Conservation (phyloP, 2,329 filamentous ascomycete genomes). For the Fusarium drepaniforme region DNA sequence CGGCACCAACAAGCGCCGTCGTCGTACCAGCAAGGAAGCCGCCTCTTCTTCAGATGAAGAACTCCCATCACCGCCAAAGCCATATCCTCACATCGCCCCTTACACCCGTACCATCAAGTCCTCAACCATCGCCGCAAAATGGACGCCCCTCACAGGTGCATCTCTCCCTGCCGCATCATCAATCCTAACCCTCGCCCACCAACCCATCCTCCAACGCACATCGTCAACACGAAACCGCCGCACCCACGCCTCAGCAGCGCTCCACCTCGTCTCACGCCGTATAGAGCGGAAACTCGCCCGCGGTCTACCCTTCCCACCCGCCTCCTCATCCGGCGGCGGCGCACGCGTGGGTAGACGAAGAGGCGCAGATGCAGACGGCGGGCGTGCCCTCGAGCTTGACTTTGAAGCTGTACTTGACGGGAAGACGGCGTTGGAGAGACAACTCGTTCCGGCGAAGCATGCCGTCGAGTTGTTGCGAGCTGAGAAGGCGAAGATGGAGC, state of each 20-base stretch:
- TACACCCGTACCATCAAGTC: constrained; percentile 68
- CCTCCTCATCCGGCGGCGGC: constrained; percentile 45
- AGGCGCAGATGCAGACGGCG: constrained; percentile 49
- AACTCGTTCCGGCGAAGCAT: constrained; percentile 73
- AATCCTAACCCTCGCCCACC: constrained; percentile 70
- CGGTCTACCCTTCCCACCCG: constrained; percentile 76
- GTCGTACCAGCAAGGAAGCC: constrained; percentile 31
- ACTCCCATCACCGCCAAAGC: constrained; percentile 47
- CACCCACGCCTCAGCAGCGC: constrained; percentile 65
- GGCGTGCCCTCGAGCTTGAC: constrained; percentile 71
- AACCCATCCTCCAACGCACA: constrained; percentile 71
- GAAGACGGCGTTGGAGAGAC: constrained; percentile 66
- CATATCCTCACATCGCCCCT: constrained; percentile 65
- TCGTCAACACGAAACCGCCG: constrained; percentile 61
- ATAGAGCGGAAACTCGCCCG: constrained; percentile 69
- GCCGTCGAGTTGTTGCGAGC: constrained; percentile 69
- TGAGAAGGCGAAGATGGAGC: constrained; percentile 69
- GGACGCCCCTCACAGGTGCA: constrained; percentile 67
- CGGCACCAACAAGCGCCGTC: constrained; percentile 20
- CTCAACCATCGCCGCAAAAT: constrained; percentile 76
- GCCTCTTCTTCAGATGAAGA: constrained; percentile 34
- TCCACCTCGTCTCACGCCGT: constrained; percentile 66
- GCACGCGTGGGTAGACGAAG: constrained; percentile 19
- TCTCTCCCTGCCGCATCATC: constrained; percentile 68
- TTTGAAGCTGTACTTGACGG: constrained; percentile 74